Evolutionary conservation across 768 basidiomycete genomes (phyloP).

Genomic region (Phlebiopsis gigantea): DNA sequence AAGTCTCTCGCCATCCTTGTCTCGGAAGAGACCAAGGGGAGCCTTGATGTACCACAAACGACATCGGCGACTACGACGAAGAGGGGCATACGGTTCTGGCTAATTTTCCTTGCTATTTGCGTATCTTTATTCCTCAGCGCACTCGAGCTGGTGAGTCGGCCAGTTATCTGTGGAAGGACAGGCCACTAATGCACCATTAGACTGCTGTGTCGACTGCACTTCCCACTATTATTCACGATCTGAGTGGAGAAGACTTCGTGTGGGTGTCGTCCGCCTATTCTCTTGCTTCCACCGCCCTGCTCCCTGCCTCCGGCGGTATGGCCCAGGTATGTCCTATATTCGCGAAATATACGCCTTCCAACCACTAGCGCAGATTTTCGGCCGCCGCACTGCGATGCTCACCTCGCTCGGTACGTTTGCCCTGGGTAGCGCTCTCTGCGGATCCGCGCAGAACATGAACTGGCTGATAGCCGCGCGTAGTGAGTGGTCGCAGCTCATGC

Average conservation of each 20-base stretch:
- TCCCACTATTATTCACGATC: constrained; percentile 9
- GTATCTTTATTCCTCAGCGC: constrained; percentile 20
- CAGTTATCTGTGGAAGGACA: background rate
- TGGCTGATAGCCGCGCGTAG: constrained; percentile 13
- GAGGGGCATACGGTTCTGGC: constrained; percentile 17
- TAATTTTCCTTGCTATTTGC: constrained; percentile 16
- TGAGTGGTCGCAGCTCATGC: background rate
- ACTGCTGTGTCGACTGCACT: constrained; percentile 9
- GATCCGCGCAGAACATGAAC: constrained; percentile 11
- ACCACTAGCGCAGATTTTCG: constrained; percentile 4
- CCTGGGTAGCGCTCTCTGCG: constrained; percentile 11
- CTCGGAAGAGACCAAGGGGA: background rate
- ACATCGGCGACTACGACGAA: background rate
- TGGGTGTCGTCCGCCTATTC: constrained; percentile 13
- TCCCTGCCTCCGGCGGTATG: constrained; percentile 5
- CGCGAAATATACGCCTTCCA: background rate
- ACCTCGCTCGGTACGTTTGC: constrained; percentile 1
- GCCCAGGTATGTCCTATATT: constrained; percentile 6
- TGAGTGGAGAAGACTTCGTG: constrained; percentile 5
- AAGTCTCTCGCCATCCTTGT: background rate
- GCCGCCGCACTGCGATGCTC: constrained; percentile 5
- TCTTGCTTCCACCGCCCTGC: constrained; percentile 6
- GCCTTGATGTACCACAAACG: background rate
- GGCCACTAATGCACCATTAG: background rate
- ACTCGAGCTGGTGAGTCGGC: constrained; percentile 10